A percentile compares a stretch with the other conserved stretches of the same genome.
Conservation (phyloP, 2,329 filamentous ascomycete species). For the Aspergillus bombycis region DNA sequence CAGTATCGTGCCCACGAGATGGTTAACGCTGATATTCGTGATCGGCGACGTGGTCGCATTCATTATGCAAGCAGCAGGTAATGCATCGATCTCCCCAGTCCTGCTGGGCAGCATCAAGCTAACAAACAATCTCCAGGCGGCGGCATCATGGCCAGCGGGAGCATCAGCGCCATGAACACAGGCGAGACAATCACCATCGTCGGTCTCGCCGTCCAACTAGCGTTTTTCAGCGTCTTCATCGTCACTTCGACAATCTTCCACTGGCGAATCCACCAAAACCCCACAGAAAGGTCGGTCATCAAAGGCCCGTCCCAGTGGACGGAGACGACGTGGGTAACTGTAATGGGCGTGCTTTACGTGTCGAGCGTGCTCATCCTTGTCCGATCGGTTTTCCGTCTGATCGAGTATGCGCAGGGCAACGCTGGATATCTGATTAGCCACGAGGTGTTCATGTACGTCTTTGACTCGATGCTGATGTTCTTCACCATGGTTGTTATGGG, state of each 20-base stretch:
- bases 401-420: conserved; percentile 25
- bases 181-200: conserved; percentile 52
- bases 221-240: conserved; percentile 61
- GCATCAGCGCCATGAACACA: conserved; percentile 9
- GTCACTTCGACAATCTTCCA: conserved; percentile 55
- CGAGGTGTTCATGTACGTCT: conserved; percentile 26
- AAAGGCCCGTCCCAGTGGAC: not conserved
- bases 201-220: conserved; percentile 61
- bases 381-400: conserved; percentile 25
- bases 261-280: conserved; percentile 39
- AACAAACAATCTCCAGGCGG: conserved; percentile 13
- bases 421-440: conserved; percentile 25
- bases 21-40: not conserved
- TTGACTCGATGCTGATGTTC: conserved; percentile 21
- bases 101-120: not conserved
- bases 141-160: conserved; percentile 20
- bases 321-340: conserved; percentile 10
- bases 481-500: conserved; percentile 12
- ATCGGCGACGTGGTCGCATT: not conserved
- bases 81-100: not conserved
- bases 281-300: conserved; percentile 26
- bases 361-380: conserved; percentile 24
- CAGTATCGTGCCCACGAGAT: not conserved
- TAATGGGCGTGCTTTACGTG: conserved; percentile 14
- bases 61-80: not conserved